Evolutionary conservation across 768 basidiomycete genomes (phyloP).

Genomic region (Boletus fagicola): DNA sequence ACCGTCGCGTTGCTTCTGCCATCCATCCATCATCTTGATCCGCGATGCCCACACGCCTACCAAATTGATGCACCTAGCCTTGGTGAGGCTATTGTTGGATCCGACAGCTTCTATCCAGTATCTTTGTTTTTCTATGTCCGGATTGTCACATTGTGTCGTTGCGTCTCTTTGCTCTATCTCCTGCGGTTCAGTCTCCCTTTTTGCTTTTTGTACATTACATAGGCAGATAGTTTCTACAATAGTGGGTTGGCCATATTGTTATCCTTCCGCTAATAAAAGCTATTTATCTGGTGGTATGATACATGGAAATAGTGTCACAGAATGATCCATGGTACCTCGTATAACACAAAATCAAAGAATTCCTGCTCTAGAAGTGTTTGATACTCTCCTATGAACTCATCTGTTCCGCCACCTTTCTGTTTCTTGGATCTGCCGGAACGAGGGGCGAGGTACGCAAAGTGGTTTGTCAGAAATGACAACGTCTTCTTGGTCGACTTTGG

Average conservation of each 20-base stretch:
- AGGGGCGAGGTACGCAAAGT: slow-evolving; percentile 81
- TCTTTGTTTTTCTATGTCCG: slow-evolving; percentile 15
- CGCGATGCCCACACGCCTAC: slow-evolving; percentile 14
- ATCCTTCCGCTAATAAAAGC: slow-evolving; percentile 57
- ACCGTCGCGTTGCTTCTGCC: slow-evolving; percentile 15
- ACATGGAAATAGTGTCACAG: slow-evolving; percentile 38
- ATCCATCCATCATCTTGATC: slow-evolving; percentile 13
- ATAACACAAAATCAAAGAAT: slow-evolving; percentile 92
- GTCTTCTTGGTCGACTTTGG: slow-evolving; percentile 79
- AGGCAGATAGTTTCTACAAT: slow-evolving; percentile 47
- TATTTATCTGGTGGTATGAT: slow-evolving; percentile 30
- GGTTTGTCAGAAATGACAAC: slow-evolving; percentile 64
- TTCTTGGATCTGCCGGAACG: slow-evolving; percentile 52
- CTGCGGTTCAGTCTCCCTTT: slow-evolving; percentile 18
- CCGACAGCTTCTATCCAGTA: slow-evolving; percentile 14
- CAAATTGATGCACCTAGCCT: slow-evolving; percentile 10
- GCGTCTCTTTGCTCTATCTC: slow-evolving; percentile 27
- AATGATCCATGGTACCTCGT: slow-evolving; percentile 89
- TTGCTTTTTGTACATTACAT: slow-evolving; percentile 40
- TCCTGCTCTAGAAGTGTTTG: slow-evolving; percentile 93
- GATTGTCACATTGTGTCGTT: slow-evolving; percentile 18
- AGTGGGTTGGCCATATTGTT: slow-evolving; percentile 61
- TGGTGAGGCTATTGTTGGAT: slow-evolving; percentile 13
- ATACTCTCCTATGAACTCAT: slow-evolving; percentile 88
- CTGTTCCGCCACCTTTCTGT: slow-evolving; percentile 37